Percentiles rank a stretch among this genome's conserved stretches.
Conservation (phyloP, 257 asterid species). For the Leptodermis oblonga region DNA sequence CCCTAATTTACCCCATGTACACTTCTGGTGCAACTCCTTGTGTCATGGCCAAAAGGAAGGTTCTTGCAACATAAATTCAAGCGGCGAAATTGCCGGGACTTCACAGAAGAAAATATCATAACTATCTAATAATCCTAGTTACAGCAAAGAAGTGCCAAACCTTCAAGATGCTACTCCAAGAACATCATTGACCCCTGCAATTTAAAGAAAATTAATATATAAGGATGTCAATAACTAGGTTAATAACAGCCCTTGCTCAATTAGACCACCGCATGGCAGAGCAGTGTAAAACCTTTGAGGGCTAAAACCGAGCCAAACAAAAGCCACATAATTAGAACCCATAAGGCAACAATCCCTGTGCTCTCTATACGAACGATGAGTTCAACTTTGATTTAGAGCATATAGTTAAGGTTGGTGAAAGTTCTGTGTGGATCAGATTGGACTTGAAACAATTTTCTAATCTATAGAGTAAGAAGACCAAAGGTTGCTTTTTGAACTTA, state of each 20-base stretch:
- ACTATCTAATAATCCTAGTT: not conserved
- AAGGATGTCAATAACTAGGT: not conserved
- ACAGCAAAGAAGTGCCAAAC: not conserved
- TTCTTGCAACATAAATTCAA: not conserved
- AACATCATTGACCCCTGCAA: not conserved
- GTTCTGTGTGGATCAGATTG: not conserved
- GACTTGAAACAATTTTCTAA: not conserved
- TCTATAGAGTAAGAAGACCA: not conserved
- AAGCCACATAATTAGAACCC: not conserved
- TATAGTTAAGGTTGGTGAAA: not conserved
- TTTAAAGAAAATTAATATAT: not conserved
- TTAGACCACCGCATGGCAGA: not conserved
- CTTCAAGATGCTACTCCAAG: not conserved
- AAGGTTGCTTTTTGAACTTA: not conserved
- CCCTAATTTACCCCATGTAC: not conserved
- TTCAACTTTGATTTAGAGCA: not conserved
- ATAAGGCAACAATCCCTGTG: not conserved
- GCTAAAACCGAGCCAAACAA: not conserved
- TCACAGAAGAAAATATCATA: not conserved
- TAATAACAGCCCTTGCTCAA: not conserved
- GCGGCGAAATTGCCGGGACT: not conserved
- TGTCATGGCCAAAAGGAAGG: not conserved
- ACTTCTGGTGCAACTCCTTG: not conserved
- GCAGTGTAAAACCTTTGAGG: not conserved
- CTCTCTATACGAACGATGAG: not conserved